Evolutionary conservation across 306 rosid genomes (phyloP).

Genomic region (Pueraria montana): DNA sequence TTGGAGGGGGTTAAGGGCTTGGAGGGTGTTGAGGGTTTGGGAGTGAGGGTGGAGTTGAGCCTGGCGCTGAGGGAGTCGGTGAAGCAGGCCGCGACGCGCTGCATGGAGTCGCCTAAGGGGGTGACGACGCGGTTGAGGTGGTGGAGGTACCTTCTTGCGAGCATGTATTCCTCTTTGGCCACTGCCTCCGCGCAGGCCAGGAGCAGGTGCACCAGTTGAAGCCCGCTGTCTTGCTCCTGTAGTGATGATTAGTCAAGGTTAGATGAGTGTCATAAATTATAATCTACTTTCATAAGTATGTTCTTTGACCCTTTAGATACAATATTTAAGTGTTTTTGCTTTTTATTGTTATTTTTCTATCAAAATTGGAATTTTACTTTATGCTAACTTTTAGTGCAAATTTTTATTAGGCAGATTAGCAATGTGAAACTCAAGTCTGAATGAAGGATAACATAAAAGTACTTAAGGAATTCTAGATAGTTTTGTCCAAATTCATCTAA

Average conservation of each 20-base stretch:
- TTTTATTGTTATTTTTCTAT: too few relatives aligned
- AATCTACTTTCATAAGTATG: too few relatives aligned
- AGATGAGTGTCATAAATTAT: too few relatives aligned
- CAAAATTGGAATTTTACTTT: too few relatives aligned
- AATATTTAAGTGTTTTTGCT: too few relatives aligned
- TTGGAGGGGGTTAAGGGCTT: slow-evolving; percentile 54
- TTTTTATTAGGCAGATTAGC: too few relatives aligned
- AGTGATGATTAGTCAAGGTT: too few relatives aligned
- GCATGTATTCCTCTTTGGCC: slow-evolving; percentile 88
- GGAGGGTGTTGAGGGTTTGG: slow-evolving; percentile 29
- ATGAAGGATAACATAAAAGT: too few relatives aligned
- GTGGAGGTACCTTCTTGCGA: slow-evolving; percentile 83
- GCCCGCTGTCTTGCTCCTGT: slow-evolving; percentile 94
- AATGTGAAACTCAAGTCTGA: too few relatives aligned
- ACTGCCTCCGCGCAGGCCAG: slow-evolving; percentile 96
- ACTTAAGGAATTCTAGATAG: neutral
- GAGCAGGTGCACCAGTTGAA: slow-evolving; percentile 91
- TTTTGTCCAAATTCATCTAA: too few relatives aligned
- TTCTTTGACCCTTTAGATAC: too few relatives aligned
- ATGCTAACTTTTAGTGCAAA: too few relatives aligned
- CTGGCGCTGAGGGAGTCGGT: slow-evolving; percentile 81
- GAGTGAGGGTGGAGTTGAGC: slow-evolving; percentile 67
- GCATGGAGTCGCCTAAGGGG: slow-evolving; percentile 92
- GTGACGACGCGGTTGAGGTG: slow-evolving; percentile 80
- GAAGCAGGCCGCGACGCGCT: slow-evolving; percentile 89